Evolutionary conservation across 306 rosid genomes (phyloP), one percentile per base, ranked within the genome.

Genomic region (Fragaria vesca): DNA sequence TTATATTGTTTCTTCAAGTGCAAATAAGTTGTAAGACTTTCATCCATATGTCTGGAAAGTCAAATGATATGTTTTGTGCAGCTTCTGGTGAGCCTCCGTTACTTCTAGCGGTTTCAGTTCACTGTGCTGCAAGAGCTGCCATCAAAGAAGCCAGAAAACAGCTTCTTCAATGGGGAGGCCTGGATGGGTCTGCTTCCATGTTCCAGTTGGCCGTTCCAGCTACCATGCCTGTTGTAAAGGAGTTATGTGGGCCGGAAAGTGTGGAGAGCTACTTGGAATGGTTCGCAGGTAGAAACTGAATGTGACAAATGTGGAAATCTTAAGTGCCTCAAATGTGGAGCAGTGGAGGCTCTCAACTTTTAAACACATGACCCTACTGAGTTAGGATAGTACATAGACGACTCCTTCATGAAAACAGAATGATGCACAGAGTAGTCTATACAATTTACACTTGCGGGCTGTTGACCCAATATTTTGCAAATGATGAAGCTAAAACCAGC

Each of bases 31-130:
- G 63, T 2, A 58, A 24, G 0, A 55, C 26, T 8, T 8, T n/a
- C 2, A 66, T 38, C 21, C 24, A 54, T 6, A 43, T 38, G 34
- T 47, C 15, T 40, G 32, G 42, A 47, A 74, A 62, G 15, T 24
- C 55, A 57, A 46, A 32, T 70, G 2, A 38, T 32, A 26, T 67
- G 20, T 47, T 80, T 80, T 62, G 15, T 82, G 87, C 90, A 95
- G 98, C 97, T 82, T 95, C 98, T 58, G 98, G 98, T 0, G 98
- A 95, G 81, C 97, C 98, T 0, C 97, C 98, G 8, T 69, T 95
- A 46, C 88, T 92, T 78, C 82, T 92, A 46, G 97, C 97, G 3
- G 91, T 87, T 76, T 95, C 98, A 0, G 87, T 95, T 81, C 98
- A 92, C 66, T 88, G 97, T 65, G 98, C 98, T 38, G 78, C 93